Conservation (phyloP, 306 rosid genomes). For the Quercus berberidifolia region DNA sequence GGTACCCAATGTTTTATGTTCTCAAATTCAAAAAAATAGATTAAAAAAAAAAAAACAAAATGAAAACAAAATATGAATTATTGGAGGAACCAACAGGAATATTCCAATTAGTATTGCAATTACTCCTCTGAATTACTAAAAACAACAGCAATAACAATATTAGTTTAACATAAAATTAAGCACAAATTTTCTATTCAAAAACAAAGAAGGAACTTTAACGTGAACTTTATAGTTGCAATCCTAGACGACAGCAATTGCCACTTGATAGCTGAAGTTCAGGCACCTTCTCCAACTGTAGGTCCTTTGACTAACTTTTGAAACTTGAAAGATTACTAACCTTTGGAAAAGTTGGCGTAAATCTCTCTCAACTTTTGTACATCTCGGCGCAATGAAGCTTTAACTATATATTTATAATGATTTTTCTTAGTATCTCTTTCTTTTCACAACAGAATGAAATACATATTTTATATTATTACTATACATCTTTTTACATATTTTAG, state of each 20-base stretch:
- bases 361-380: not conserved
- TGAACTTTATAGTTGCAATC: not conserved
- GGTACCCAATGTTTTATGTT: too few relatives aligned
- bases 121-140: too few relatives aligned
- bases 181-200: not conserved
- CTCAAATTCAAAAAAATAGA: too few relatives aligned
- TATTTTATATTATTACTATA: too few relatives aligned
- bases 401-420: not conserved
- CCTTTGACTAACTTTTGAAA: slow-evolving; percentile 13
- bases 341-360: slow-evolving; percentile 17
- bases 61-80: too few relatives aligned
- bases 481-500: too few relatives aligned
- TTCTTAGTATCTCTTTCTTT: not conserved
- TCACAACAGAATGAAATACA: too few relatives aligned
- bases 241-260: not conserved
- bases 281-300: not conserved
- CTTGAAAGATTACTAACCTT: slow-evolving; percentile 3
- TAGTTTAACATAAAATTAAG: not conserved
- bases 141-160: not conserved
- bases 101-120: too few relatives aligned
- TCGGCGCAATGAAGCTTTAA: slow-evolving; percentile 5
- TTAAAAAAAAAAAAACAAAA: too few relatives aligned
- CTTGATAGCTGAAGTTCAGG: not conserved
- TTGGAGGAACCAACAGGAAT: too few relatives aligned
- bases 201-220: not conserved